Conservation (phyloP, 495 filamentous ascomycete genomes). For the Penicillium simplicissimum region DNA sequence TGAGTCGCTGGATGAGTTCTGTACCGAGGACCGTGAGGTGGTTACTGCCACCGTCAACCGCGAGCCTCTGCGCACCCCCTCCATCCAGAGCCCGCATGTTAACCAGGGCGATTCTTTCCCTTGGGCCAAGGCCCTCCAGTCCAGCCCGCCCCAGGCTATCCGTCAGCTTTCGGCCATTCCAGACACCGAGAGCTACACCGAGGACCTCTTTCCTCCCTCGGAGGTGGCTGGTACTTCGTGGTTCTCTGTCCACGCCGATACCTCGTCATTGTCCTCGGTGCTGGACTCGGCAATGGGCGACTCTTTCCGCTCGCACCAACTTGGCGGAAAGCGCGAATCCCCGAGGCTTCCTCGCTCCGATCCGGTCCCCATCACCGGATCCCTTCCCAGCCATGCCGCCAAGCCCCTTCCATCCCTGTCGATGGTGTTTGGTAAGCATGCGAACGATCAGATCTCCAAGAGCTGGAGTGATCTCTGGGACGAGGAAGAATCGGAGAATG, state of each 20-base stretch:
- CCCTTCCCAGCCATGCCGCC: conserved; percentile 70
- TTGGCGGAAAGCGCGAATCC: conserved; percentile 38
- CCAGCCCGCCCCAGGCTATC: conserved; percentile 67
- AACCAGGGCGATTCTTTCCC: conserved; percentile 84
- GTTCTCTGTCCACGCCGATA: conserved; percentile 68
- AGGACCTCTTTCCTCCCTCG: conserved; percentile 85
- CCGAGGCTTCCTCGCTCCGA: conserved; percentile 48
- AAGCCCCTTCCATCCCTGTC: conserved; percentile 68
- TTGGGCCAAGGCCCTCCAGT: conserved; percentile 89
- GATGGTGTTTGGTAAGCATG: conserved; percentile 74
- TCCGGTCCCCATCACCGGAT: conserved; percentile 67
- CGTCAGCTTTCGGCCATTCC: conserved; percentile 87
- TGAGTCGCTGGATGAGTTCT: conserved; percentile 90
- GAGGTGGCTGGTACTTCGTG: conserved; percentile 69
- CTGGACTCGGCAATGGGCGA: conserved; percentile 72
- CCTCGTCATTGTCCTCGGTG: conserved; percentile 76
- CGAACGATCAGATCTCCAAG: conserved; percentile 74
- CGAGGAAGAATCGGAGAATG: conserved; percentile 73
- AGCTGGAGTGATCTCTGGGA: conserved; percentile 98
- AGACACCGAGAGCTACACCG: conserved; percentile 75
- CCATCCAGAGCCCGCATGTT: conserved; percentile 83
- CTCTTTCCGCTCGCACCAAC: conserved; percentile 63
- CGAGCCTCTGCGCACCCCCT: conserved; percentile 93
- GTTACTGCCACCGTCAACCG: conserved; percentile 82
- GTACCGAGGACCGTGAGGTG: conserved; percentile 70